Base-by-base conservation (phyloP, 345 rosid genomes). In the Odontarrhena argentea region DNA sequence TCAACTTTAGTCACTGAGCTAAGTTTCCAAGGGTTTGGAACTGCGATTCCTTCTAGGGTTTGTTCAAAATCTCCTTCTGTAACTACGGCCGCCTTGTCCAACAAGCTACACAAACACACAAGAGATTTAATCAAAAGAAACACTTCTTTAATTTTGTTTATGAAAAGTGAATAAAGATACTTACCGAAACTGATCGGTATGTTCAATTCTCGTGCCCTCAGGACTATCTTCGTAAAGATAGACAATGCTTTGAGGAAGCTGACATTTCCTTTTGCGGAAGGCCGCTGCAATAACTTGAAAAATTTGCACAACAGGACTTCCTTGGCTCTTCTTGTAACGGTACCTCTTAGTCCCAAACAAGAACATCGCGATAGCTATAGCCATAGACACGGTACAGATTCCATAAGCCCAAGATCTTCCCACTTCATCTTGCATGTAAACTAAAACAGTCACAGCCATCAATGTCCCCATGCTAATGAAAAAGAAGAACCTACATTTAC, bases 301-400 rank as follows among this genome's bases (percentile, higher is more conserved):
- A 51, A 92, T 85, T 55, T 85, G 95, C 34, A 89, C 91, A 9
- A 89, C 76, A 3, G 96, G 96, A 74, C 92, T 92, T 13, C 96
- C 95, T 71, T 48, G 38, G 71, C 87, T 74, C 58, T 84, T 85
- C 86, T 92, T 89, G 69, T 85, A 89, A 63, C 98, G 79, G 43
- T 85, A 92, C 15, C 69, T 78, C 57, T 74, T 84, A 6, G 79
- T 83, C 44, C 95, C 92, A 3, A 77, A 83, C 40, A 89, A 70
- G 71, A 92, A 81, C 40, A 87, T 26, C 55, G 69, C 6, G 30
- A 89, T 68, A 24, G 95, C 92, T 15, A 75, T 37, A 53, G 71
- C 56, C 96, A 92, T 87, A 1, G 92, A 83, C 11, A 70, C 66
- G 5, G 85, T 77, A 66, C 89, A 85, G 32, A 85, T 77, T 7